These are phyloP conservation scores for Dictyostelium brefeldianum DNA, from an alignment of 78 protist species.

Conservation along the genomic window DNA sequence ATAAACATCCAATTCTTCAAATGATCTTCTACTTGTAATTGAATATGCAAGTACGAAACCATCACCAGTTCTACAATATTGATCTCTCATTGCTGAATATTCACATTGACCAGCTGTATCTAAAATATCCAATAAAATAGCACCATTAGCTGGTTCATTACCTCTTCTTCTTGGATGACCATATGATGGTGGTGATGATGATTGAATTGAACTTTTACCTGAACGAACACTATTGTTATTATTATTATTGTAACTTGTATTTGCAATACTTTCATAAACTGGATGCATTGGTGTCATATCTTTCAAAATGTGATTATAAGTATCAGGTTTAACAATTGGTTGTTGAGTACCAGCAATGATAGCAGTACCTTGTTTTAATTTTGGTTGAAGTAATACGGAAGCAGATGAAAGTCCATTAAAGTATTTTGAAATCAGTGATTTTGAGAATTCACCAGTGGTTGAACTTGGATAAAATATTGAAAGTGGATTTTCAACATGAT, in stretches of 20 bases:
- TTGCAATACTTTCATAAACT: background rate
- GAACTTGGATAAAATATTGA: slow-evolving; percentile 51
- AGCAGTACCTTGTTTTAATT: background rate
- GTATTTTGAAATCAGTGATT: background rate
- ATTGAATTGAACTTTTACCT: background rate
- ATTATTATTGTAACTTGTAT: background rate
- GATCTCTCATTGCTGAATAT: slow-evolving; percentile 88
- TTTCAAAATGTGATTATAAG: background rate
- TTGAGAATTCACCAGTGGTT: background rate
- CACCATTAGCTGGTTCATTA: background rate
- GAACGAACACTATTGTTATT: background rate
- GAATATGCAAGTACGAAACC: slow-evolving; percentile 81
- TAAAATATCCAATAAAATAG: slow-evolving; percentile 89
- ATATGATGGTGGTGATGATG: background rate
- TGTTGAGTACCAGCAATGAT: background rate
- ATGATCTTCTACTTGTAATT: slow-evolving; percentile 38
- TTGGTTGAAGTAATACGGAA: slow-evolving; percentile 41
- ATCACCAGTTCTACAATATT: slow-evolving; percentile 79
- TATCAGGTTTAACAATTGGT: background rate
- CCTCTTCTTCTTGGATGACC: slow-evolving; percentile 7
- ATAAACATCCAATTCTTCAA: background rate
- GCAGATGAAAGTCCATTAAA: slow-evolving; percentile 11
- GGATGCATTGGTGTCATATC: background rate
- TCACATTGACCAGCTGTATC: slow-evolving; percentile 99
- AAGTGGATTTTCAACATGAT: slow-evolving; percentile 50